Evolutionary conservation across 768 basidiomycete species (phyloP), one percentile per base, ranked within the genome.

Genomic region (Boletellus sp.): DNA sequence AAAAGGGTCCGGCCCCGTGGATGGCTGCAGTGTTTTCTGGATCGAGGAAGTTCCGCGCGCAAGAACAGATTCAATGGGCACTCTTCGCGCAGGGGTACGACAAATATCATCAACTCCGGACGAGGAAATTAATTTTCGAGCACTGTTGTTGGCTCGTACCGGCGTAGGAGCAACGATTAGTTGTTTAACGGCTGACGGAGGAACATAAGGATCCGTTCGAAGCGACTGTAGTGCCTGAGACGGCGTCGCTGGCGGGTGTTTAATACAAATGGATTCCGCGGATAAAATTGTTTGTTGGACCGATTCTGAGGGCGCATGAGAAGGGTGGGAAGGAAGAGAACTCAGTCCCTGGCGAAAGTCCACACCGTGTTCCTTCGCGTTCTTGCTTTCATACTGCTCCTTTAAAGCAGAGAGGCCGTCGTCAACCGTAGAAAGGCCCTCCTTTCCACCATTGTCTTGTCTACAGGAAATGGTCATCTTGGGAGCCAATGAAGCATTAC

Each of bases 51-150:
- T 74, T 4, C 79, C 79, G 38, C 75, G 72, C 8, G 70, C 67
- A 50, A 81, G 66, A 3, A 77, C 80, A 53, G 80, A 67, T 34
- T 74, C 67, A 6, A 86, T 73, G 15, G 79, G 78, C 42, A 88
- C 77, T 50, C 86, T 75, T 41, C 80, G 78, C 2, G 86, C 85
- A 35, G 86, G 86, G 4, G 84, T 83, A 37, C 76, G 76, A 43
- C 61, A 56, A 10, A 70, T 61, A 35, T 80, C 75, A 41, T 75
- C 38, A 58, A 48, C 45, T 62, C 67, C 48, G 67, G 58, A 41
- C 59, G 70, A 50, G 61, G 72, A 68, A 23, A 54, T 47, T 32
- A 52, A 42, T 44, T 50, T 56, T 26, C 32, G 38, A 31, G 45
- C 5, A 36, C 32, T 28, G 24, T 26, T 42, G 31, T 45, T 58